Conservation (phyloP, 2,329 filamentous ascomycete species). For the Cercospora zeina region DNA sequence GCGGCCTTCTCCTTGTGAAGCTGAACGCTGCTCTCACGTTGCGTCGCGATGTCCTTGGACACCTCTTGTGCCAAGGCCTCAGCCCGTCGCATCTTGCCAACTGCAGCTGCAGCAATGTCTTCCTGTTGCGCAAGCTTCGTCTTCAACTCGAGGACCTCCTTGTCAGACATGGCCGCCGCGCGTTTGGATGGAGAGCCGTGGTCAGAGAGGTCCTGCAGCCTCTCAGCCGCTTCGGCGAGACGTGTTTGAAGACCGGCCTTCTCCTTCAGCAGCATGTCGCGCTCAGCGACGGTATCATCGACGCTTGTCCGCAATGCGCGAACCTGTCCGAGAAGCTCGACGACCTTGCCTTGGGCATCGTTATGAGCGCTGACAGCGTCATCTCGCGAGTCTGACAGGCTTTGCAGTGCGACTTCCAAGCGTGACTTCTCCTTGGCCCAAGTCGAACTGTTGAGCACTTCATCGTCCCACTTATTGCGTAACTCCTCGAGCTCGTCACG, state of each 20-base stretch:
- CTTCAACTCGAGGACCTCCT: constrained; percentile 85
- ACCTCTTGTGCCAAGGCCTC: constrained; percentile 85
- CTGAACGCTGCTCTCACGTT: constrained; percentile 77
- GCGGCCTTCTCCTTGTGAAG: constrained; percentile 87
- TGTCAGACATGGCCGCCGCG: constrained; percentile 84
- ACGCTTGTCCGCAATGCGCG: constrained; percentile 77
- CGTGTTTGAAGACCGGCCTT: constrained; percentile 86
- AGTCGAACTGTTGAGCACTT: constrained; percentile 94
- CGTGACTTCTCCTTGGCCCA: constrained; percentile 98
- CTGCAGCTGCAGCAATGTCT: constrained; percentile 84
- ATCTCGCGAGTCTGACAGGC: constrained; percentile 86
- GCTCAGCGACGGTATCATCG: constrained; percentile 82
- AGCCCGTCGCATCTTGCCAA: constrained; percentile 95
- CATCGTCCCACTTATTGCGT: constrained; percentile 95
- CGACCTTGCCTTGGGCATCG: constrained; percentile 90
- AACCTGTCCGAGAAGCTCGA: constrained; percentile 85
- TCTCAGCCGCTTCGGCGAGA: constrained; percentile 81
- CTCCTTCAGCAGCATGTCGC: constrained; percentile 80
- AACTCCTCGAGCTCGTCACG: constrained; percentile 96
- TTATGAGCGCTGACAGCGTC: constrained; percentile 92
- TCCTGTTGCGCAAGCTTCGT: constrained; percentile 87
- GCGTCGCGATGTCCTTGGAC: constrained; percentile 85
- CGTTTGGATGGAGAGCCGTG: constrained; percentile 83
- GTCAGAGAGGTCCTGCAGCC: constrained; percentile 77
- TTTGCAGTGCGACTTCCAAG: constrained; percentile 83